Percentiles rank a stretch among this genome's conserved stretches.
phyloP scores from a whole-genome alignment of 225 moss, liverwort and hornwort genomes.

The Bryum argenteum region DNA sequence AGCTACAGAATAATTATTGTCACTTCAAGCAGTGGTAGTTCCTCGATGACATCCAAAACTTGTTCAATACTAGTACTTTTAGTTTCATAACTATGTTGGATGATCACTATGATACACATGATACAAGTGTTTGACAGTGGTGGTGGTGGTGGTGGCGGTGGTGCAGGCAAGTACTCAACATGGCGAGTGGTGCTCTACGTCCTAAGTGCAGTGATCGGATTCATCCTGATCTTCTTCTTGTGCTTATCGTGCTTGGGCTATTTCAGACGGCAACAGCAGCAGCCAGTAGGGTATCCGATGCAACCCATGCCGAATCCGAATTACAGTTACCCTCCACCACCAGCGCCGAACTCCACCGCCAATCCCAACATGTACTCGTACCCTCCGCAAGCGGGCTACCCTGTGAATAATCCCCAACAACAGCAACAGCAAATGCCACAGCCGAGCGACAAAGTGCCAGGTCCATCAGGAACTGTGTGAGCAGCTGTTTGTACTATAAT shows the following conservation, averaged over 20 bases:
- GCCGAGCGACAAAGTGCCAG: slow-evolving; percentile 37
- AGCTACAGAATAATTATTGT: too few species aligned
- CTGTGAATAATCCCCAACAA: slow-evolving; percentile 19
- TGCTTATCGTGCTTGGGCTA: slow-evolving; percentile 41
- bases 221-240: slow-evolving; percentile 41
- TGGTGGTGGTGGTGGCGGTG: neutral
- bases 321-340: slow-evolving; percentile 44
- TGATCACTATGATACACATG: too few species aligned
- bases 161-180: slow-evolving; percentile 53
- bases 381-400: slow-evolving; percentile 40
- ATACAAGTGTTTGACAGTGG: too few species aligned
- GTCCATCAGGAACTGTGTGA: slow-evolving; percentile 48
- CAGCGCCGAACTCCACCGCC: slow-evolving; percentile 9
- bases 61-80: too few species aligned
- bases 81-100: too few species aligned
- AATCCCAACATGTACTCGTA: slow-evolving; percentile 44
- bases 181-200: slow-evolving; percentile 55
- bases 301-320: slow-evolving; percentile 39
- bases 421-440: slow-evolving; percentile 13
- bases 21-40: too few species aligned
- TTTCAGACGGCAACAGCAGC: slow-evolving; percentile 30
- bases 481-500: slow-evolving; percentile 26
- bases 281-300: slow-evolving; percentile 42
- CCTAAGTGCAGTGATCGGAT: slow-evolving; percentile 36
- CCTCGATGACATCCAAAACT: too few species aligned